Evolutionary conservation across 2,329 filamentous ascomycete genomes (phyloP), one percentile per base, ranked within the genome.

Genomic region (Metarhizium robertsii): DNA sequence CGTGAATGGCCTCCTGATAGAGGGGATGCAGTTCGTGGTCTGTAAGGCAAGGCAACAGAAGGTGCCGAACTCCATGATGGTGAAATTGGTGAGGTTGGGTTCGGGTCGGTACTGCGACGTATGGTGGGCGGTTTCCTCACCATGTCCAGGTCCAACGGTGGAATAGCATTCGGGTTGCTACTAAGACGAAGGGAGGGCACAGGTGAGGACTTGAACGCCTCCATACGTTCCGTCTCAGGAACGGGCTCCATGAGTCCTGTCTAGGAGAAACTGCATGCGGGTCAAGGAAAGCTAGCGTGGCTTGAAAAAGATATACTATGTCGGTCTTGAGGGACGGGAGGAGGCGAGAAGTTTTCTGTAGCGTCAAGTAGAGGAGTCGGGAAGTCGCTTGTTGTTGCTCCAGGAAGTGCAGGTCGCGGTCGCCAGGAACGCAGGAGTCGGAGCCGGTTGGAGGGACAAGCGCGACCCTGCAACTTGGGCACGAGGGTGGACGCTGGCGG

Each of bases 211-310:
- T 76, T 79, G 66, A 86, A 86, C 67, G 81, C 81, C 74, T 85
- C 82, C 78, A 86, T 82, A 60, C 81, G 77, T 74, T 86, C 81
- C 52, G 83, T 84, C 73, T 86, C 83, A 61, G 83, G 83, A 64
- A 86, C 83, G 57, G 83, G 81, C 70, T 86, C 83, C 83, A 86
- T 86, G 62, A 63, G 34, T 36, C 30, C 40, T 54, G 40, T 34
- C 20, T 20, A 54, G 40, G 40, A 25, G 29, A 20, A 40, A 36
- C 50, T 25, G 50, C 54, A 52, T 57, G 50, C 49, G 50, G 50
- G 16, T 43, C 40, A 34, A 36, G 18, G 30, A 11, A 4, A 48
- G 18, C 18, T 4, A 34, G 30, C 30, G 43, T 29, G 29, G 18
- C 18, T 29, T 25, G 43, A 36, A 25, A 40, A 42, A 45, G 6